Evolutionary conservation across 768 basidiomycete genomes (phyloP), one percentile per base, ranked within the genome.

Genomic region (Kwoniella mangroviensis): DNA sequence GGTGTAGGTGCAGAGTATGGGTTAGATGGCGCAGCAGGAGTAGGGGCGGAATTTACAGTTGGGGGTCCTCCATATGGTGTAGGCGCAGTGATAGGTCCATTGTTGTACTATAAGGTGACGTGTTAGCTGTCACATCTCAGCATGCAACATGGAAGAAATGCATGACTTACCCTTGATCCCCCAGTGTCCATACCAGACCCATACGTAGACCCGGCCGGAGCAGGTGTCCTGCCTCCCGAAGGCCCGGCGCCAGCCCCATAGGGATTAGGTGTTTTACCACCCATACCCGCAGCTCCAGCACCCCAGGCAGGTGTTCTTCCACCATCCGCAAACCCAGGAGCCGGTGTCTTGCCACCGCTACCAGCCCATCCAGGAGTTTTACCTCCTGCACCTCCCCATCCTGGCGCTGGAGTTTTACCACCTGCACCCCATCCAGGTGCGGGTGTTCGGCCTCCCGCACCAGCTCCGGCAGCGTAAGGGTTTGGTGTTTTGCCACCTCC

Each of bases 401-500:
- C 75, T 42, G 71, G 78, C 53, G 83, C 77, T 15, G 78, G 78
- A 19, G 78, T 79, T 34, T 71, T 73, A 11, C 78, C 78, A 40
- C 75, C 78, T 17, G 70, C 68, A 52, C 71, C 70, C 49, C 71
- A 70, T 1, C 74, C 74, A 45, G 71, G 71, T 15, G 70, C 73
- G 9, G 75, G 75, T 67, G 75, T 76, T 59, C 72, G 69, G 28
- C 75, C 72, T 21, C 68, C 73, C 15, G 70, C 69, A 45, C 64
- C 73, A 26, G 67, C 66, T n/a, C 49, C 73, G 3, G 59, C 42
- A 56, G 69, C 83, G 67, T 87, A 86, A 0, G 88, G 88, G 72
- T 89, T 89, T 9, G 89, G 89, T 2, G 89, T 90, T 55, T 76
- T 75, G 45, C 79, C 79, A 17, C 79, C 80, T 12, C 68, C 71